Base-by-base conservation (phyloP, 2,329 filamentous ascomycete genomes). In the Mycosphaerella sp. region DNA sequence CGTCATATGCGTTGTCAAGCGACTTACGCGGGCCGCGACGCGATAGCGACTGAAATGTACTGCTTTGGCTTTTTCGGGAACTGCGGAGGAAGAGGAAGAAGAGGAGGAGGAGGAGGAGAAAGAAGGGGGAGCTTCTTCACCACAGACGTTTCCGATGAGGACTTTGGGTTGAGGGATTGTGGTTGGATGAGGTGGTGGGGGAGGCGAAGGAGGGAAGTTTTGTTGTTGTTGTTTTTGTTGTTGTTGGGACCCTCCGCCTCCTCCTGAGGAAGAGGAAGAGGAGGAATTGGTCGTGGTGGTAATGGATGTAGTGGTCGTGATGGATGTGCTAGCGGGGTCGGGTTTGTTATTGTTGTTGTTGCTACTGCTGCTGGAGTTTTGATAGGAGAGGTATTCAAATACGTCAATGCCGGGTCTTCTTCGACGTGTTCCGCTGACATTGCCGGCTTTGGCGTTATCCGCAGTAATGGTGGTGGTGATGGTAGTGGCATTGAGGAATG, bases 11-110 rank as follows among this genome's bases (percentile, higher is more conserved):
- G 34, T 38, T 11, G 42, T 44, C 32, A 51, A 12, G 2, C 32
- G 31, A 45, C 42, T 51, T 17, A 51, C 48, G 2, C 40, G 44
- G 12, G 48, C 42, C 3, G 48, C 32, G 17, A 44, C 21, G 4
- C 48, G 48, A 39, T 51, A 32, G 1, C 41, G 40, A n/a, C 41
- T 45, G 48, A 51, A 51, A 21, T 51, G 48, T 2, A 45, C 21
- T 1, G 48, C 48, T n/a, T 12, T 34, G 12, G 48, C 39, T 4
- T 50, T 38, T n/a, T 38, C 34, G 12, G 34, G 34, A 38, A 7
- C 32, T 34, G 6, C 32, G 12, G 6, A 38, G 34, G 10, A 38
- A 7, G 8, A 7, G 34, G 34, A 36, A 11, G 7, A 34, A 1
- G 32, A 34, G 6, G 34, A 38, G 12, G 6, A 38, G 34, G 10